A percentile compares a stretch with the other conserved stretches of the same genome.
Conservation (phyloP, 1,284 basidiomycete genomes). For the Trametes sp. region DNA sequence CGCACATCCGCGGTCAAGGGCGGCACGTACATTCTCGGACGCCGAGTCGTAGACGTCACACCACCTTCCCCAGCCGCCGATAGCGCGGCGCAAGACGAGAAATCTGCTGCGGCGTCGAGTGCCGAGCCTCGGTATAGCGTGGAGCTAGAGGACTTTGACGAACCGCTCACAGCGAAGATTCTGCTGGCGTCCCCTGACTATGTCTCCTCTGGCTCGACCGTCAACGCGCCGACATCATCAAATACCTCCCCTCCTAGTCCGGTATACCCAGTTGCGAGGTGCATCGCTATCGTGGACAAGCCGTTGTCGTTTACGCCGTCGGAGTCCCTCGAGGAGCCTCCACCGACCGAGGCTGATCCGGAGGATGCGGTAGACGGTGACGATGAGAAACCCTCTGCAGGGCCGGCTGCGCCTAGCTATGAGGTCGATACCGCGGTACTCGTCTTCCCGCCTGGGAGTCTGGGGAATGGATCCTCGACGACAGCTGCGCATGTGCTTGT, state of each 20-base stretch:
- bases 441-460: conserved; percentile 81
- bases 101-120: not conserved
- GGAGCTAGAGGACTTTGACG: conserved; percentile 66
- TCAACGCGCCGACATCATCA: not conserved
- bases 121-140: conserved; percentile 48
- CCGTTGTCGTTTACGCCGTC: conserved; percentile 49
- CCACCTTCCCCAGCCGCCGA: conserved; percentile 29
- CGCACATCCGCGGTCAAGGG: conserved; percentile 88
- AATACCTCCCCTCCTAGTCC: not conserved
- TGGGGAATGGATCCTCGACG: conserved; percentile 53
- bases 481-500: conserved; percentile 74
- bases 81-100: conserved; percentile 13
- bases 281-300: conserved; percentile 72
- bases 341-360: not conserved
- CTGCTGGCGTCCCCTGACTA: conserved; percentile 53
- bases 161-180: conserved; percentile 55
- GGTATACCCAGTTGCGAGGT: conserved; percentile 57
- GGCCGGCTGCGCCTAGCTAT: conserved; percentile 32
- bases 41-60: conserved; percentile 52
- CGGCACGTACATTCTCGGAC: conserved; percentile 86
- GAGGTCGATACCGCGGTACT: conserved; percentile 76
- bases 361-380: conserved; percentile 33
- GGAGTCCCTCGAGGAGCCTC: conserved; percentile 29
- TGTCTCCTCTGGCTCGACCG: conserved; percentile 27
- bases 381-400: conserved; percentile 32